Evolutionary conservation across 2,329 filamentous ascomycete genomes (phyloP), one percentile per base, ranked within the genome.

Genomic region (Ceratocystis cubensis): DNA sequence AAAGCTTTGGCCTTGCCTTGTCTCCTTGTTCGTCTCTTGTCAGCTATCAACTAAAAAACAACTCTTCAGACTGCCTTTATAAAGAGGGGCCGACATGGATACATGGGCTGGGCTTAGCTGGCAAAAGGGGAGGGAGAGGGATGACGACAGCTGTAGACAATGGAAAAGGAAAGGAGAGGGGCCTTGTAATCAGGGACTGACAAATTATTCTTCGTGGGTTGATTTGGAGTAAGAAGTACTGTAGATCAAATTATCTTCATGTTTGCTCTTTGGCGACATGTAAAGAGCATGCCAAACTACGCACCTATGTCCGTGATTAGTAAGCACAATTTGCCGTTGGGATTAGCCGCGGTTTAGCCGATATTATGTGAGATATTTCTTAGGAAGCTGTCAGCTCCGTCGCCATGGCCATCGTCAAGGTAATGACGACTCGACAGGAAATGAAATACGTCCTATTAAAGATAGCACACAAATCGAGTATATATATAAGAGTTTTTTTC

Each of bases 11-110:
- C 48, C 41, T 63, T 5, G 48, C 28, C 45, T 25, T 8, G 44
- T 22, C 85, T 86, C 0, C 88, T 91, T 84, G 86, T 83, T 28
- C 89, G 81, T 28, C 22, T 53, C 48, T 41, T 41, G 48, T 53
- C 48, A 41, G 37, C 37, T 41, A 53, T 22, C 17, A 53, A 15
- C 37, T 41, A 41, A 41, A 17, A 53, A 53, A 25, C 48, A 50
- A 73, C 79, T 85, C 68, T 65, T 56, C 8, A n/a, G 10, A 13
- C 20, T 41, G 37, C 37, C 37, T n/a, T 53, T 44, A 61, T 37
- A 37, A 37, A 62, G 59, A 62, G 33, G 48, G 48, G 48, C 20
- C 22, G 48, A 28, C 48, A 53, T 53, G 48, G 59, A 45, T 41
- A 44, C 59, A 44, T 62, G 33, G 20, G 8, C 48, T 53, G 48